Conservation (phyloP, 805 yeast genomes). For the Wickerhamiella musiphila region DNA sequence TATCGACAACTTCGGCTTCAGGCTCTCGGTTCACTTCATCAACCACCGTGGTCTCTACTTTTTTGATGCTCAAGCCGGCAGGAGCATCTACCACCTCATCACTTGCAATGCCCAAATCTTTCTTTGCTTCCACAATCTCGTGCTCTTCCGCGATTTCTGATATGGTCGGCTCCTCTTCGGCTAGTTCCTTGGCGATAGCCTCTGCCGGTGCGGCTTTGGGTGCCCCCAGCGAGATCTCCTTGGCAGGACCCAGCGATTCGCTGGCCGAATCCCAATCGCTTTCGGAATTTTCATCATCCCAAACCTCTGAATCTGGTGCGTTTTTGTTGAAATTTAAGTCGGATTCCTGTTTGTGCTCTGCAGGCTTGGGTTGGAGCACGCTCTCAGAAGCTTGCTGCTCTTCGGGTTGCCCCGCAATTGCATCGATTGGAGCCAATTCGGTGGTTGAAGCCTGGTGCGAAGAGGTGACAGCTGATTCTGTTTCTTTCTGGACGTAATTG, state of each 20-base stretch:
- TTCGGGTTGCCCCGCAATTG: too few relatives aligned
- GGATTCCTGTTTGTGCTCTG: too few relatives aligned
- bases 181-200: background rate
- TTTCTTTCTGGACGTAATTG: constrained; percentile 45
- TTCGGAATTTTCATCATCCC: constrained; percentile 11
- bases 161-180: background rate
- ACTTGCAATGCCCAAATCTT: background rate
- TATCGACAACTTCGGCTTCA: background rate
- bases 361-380: too few relatives aligned
- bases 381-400: too few relatives aligned
- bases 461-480: constrained; percentile 5
- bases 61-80: background rate
- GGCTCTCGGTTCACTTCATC: background rate
- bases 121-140: too few relatives aligned
- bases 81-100: background rate
- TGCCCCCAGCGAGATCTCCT: constrained; percentile 9
- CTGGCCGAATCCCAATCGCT: constrained; percentile 13
- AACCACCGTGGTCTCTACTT: background rate
- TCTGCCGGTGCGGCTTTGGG: constrained; percentile 4
- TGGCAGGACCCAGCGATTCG: constrained; percentile 13
- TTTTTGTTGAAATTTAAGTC: too few relatives aligned
- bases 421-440: too few relatives aligned
- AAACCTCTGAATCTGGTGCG: too few relatives aligned
- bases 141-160: too few relatives aligned
- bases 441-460: constrained; percentile 3